phyloP scores from a whole-genome alignment of 495 filamentous ascomycete genomes.

The Neurospora sp. region DNA sequence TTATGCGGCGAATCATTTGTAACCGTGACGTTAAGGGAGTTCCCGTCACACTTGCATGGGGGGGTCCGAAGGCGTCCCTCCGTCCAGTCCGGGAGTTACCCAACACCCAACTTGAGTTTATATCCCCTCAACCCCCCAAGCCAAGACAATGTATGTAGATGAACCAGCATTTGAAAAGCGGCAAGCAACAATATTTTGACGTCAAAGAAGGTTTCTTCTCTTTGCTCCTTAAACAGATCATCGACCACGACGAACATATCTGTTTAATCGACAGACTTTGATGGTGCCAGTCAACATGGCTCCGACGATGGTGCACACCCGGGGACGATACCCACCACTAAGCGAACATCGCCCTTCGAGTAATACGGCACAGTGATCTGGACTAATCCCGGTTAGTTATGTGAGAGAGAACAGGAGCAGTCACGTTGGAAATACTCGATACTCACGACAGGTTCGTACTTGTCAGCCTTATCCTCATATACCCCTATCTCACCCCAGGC shows the following conservation, averaged over 20 bases:
- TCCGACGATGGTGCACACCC: neutral
- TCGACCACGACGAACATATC: neutral
- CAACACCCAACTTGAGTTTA: neutral
- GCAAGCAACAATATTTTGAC: neutral
- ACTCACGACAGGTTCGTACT: neutral
- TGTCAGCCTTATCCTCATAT: neutral
- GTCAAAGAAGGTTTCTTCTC: neutral
- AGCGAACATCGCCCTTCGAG: neutral
- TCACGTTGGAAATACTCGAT: neutral
- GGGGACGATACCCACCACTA: neutral
- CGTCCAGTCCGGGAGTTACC: neutral
- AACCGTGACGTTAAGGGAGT: neutral
- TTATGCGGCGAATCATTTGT: neutral
- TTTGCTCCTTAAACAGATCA: neutral
- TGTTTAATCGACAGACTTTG: neutral
- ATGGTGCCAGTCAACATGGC: neutral
- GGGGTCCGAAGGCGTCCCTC: neutral
- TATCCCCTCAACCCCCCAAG: neutral
- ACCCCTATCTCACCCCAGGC: neutral
- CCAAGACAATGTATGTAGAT: neutral
- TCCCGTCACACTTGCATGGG: neutral
- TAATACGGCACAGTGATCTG: neutral
- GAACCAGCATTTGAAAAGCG: neutral
- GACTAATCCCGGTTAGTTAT: neutral
- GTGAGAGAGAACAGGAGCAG: neutral